Evolutionary conservation across 768 basidiomycete genomes (phyloP), one percentile per base, ranked within the genome.

Genomic region (Cystofilobasidium macerans): DNA sequence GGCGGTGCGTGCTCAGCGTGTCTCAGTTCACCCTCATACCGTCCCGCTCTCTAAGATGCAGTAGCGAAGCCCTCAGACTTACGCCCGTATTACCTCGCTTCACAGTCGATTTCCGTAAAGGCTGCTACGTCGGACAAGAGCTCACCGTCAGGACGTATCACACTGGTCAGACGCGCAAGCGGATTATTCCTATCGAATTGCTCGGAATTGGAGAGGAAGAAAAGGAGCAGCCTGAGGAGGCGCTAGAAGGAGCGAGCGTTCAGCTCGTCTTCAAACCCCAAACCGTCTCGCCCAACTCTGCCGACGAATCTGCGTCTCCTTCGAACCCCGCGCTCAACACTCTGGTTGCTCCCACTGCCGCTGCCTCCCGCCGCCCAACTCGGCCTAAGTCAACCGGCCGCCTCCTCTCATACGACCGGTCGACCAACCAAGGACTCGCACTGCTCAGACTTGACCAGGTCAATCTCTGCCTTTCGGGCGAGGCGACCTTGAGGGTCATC

Each of bases 41-140:
- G n/a, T n/a, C n/a, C n/a, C n/a, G n/a, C n/a, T n/a, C n/a, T n/a
- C n/a, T n/a, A n/a, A n/a, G n/a, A n/a, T n/a, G n/a, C n/a, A n/a
- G n/a, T n/a, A n/a, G n/a, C n/a, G n/a, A n/a, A n/a, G 35, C 9
- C n/a, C 22, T 26, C 51, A 9, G 22, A 16, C 28, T 32, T 38
- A 18, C 32, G 51, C 32, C n/a, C 40, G 35, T 26, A 24, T 57
- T 43, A 16, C 28, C 3, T 62, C 22, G 32, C 14, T 42, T 30
- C 28, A 28, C 69, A 86, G 93, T 98, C 74, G 91, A 97, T 76
- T 97, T 95, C 75, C 80, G 89, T 64, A 99, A 99, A 78, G 95
- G 95, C 3, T 99, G 95, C 74, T 98, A 97, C 73, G 86, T 98
- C 7, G 95, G 95, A 12, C 95, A 99, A 79, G 95, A 98, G 72